phyloP scores from a whole-genome alignment of 2,329 filamentous ascomycete genomes.

The Escovopsis sp. region DNA sequence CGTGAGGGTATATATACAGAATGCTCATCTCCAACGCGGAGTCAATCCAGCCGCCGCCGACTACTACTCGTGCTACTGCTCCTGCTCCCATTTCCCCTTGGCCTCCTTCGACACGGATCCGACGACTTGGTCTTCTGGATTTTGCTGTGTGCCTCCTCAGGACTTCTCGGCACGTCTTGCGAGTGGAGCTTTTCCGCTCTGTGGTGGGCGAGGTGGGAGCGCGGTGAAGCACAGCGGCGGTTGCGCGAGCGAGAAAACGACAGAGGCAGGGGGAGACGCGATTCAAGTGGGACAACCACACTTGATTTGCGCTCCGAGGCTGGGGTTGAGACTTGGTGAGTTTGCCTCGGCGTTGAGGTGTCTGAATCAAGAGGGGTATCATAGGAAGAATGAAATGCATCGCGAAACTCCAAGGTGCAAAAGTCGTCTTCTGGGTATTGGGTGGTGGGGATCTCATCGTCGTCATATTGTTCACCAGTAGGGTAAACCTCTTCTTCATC shows the following conservation, averaged over 20 bases:
- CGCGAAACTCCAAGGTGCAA: conserved; percentile 15
- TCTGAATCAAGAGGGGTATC: conserved; percentile 25
- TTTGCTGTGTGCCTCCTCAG: conserved; percentile 30
- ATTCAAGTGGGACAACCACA: conserved; percentile 6
- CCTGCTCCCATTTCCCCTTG: conserved; percentile 25
- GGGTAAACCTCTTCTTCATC: conserved; percentile 16
- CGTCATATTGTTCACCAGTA: conserved; percentile 11
- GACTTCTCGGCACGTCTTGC: conserved; percentile 27
- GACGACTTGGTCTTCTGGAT: conserved; percentile 30
- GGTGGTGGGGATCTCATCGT: conserved; percentile 23
- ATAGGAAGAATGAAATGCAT: conserved; percentile 11
- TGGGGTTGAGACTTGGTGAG: background rate
- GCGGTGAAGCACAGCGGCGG: conserved; percentile 18
- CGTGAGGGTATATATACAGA: conserved; percentile 25
- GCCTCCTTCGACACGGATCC: conserved; percentile 26
- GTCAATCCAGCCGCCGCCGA: no score
- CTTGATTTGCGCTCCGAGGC: no score
- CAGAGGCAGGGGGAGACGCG: conserved; percentile 8
- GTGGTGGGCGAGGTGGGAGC: conserved; percentile 15
- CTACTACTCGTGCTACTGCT: conserved; percentile 22
- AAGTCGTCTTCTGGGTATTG: conserved; percentile 25
- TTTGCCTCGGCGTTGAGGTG: conserved; percentile 29
- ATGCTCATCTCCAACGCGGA: conserved; percentile 9
- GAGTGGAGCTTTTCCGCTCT: conserved; percentile 6
- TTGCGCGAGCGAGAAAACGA: conserved; percentile 10